Evolutionary conservation across 805 yeast species (phyloP).

Genomic region (Saccharomyces mikatae): DNA sequence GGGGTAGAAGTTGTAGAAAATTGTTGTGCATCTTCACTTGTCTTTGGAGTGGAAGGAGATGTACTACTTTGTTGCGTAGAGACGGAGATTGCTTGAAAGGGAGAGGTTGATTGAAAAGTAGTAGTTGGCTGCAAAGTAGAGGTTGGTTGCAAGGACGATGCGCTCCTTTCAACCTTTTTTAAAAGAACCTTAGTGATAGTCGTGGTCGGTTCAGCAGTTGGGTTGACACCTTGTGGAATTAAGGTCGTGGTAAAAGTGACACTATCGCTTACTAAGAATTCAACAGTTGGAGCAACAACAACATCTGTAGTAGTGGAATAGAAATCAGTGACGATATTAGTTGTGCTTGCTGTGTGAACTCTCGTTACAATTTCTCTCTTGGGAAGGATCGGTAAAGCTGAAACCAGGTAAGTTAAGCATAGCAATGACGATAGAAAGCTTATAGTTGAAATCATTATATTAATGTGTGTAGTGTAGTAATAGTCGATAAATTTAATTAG

Average conservation of each 20-base stretch:
- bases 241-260: constrained; percentile 33
- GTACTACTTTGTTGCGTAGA: background rate
- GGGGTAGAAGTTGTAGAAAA: constrained; percentile 10
- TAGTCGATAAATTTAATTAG: background rate
- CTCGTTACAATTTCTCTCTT: constrained; percentile 42
- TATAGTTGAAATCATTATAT: background rate
- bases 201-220: constrained; percentile 32
- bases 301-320: constrained; percentile 35
- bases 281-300: constrained; percentile 36
- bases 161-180: constrained; percentile 4
- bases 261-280: constrained; percentile 32
- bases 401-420: constrained; percentile 6
- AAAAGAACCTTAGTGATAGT: constrained; percentile 23
- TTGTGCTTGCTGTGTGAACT: constrained; percentile 47
- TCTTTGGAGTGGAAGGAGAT: constrained; percentile 1
- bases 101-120: background rate
- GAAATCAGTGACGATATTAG: constrained; percentile 36
- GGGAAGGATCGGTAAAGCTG: constrained; percentile 24
- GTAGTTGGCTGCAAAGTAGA: constrained; percentile 2
- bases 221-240: constrained; percentile 29
- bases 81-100: background rate
- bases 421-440: constrained; percentile 1
- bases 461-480: background rate
- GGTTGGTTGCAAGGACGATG: background rate
- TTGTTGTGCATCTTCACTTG: constrained; percentile 2